These are phyloP conservation scores for Plasmodium malariae DNA, from an alignment of 169 alveolate species.

Conservation along the genomic window DNA sequence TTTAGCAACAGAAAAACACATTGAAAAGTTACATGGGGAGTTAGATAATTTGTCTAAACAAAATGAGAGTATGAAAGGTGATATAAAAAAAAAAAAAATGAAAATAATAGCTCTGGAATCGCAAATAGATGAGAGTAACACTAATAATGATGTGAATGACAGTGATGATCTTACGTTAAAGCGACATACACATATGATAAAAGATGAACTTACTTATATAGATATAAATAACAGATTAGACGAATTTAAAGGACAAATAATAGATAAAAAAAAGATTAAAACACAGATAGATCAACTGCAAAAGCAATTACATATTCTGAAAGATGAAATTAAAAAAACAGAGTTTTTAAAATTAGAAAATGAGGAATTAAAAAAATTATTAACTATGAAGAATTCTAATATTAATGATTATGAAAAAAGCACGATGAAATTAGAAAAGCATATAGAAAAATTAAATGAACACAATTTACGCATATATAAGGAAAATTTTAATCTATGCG, in stretches of 20 bases:
- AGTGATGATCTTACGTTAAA: background rate
- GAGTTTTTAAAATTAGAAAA: conserved; percentile 49
- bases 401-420: conserved; percentile 36
- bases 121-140: conserved; percentile 7
- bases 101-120: conserved; percentile 62
- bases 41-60: conserved; percentile 46
- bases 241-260: conserved; percentile 20
- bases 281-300: conserved; percentile 38
- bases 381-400: conserved; percentile 11
- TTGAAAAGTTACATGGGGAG: conserved; percentile 46
- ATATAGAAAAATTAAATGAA: conserved; percentile 32
- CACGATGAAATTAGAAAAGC: conserved; percentile 16
- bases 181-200: background rate
- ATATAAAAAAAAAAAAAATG: conserved; percentile 45
- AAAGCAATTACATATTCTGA: conserved; percentile 23
- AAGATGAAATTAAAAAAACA: conserved; percentile 57
- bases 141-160: background rate
- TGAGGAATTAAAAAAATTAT: conserved; percentile 32
- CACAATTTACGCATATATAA: background rate
- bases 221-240: conserved; percentile 16
- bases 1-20: conserved; percentile 66
- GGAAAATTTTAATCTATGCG: conserved; percentile 28
- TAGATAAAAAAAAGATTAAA: conserved; percentile 35
- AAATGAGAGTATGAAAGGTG: conserved; percentile 42
- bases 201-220: conserved; percentile 4